Conservation (phyloP, 129 eudicot genomes). For the Erigeron canadensis region DNA sequence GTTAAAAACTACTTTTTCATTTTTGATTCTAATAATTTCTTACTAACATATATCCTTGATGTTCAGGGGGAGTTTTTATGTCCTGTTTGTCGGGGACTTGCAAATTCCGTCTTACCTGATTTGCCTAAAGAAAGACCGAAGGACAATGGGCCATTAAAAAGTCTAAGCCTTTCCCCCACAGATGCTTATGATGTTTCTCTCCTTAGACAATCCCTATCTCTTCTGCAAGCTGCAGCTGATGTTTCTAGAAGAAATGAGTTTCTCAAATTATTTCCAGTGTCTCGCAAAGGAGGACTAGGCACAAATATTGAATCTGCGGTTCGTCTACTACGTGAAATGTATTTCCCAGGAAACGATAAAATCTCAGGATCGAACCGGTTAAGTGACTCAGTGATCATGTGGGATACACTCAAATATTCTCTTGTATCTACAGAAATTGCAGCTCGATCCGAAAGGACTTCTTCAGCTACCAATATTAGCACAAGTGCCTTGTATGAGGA, state of each 20-base stretch:
- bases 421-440: slow-evolving; percentile 86
- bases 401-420: slow-evolving; percentile 94
- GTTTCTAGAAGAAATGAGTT: slow-evolving; percentile 52
- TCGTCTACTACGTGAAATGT: slow-evolving; percentile 59
- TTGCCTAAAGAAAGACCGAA: slow-evolving; percentile 41
- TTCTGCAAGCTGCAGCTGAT: slow-evolving; percentile 62
- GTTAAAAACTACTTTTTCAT: background rate
- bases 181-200: slow-evolving; percentile 36
- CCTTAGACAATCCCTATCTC: slow-evolving; percentile 59
- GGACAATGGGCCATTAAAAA: slow-evolving; percentile 26
- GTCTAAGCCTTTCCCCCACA: slow-evolving; percentile 18
- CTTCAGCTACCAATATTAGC: slow-evolving; percentile 54
- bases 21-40: slow-evolving; percentile 11
- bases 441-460: slow-evolving; percentile 60
- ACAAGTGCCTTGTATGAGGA: slow-evolving; percentile 58
- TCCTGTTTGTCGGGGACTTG: slow-evolving; percentile 96
- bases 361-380: slow-evolving; percentile 63
- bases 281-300: slow-evolving; percentile 38
- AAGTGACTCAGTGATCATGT: slow-evolving; percentile 71
- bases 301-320: slow-evolving; percentile 55
- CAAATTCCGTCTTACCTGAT: slow-evolving; percentile 79
- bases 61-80: slow-evolving; percentile 90
- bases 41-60: background rate
- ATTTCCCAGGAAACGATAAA: slow-evolving; percentile 62
- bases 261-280: slow-evolving; percentile 48